phyloP scores from a whole-genome alignment of 352 stramenopile species.

The Phytophthora macrochlamydospora region DNA sequence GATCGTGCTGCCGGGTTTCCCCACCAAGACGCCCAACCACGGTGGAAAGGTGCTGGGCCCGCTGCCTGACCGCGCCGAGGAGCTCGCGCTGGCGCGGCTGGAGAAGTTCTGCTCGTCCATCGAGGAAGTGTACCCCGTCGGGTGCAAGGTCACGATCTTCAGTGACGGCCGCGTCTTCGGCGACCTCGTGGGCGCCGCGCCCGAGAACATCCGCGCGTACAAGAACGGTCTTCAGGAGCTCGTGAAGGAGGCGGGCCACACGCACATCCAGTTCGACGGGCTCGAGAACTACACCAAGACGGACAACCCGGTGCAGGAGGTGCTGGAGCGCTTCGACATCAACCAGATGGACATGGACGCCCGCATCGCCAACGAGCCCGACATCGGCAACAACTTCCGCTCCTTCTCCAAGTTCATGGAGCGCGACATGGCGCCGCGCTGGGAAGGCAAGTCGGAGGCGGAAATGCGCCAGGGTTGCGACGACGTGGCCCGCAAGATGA shows the following conservation, averaged over 20 bases:
- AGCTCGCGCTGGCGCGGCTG: constrained; percentile 17
- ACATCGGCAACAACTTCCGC: constrained; percentile 20
- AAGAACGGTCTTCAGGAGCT: constrained; percentile 15
- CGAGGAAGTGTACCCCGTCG: constrained; percentile 16
- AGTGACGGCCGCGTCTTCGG: constrained; percentile 24
- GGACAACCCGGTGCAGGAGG: constrained; percentile 17
- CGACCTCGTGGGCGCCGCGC: constrained; percentile 18
- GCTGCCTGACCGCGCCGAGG: constrained; percentile 19
- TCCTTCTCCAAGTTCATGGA: constrained; percentile 28
- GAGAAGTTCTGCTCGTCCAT: constrained; percentile 24
- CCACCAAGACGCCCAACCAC: constrained; percentile 24
- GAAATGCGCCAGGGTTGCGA: constrained; percentile 18
- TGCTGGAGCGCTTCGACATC: constrained; percentile 21
- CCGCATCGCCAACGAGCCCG: constrained; percentile 18
- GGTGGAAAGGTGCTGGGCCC: constrained; percentile 21
- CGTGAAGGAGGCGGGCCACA: constrained; percentile 20
- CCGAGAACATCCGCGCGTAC: constrained; percentile 13
- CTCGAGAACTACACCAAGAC: constrained; percentile 30
- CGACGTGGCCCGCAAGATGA: constrained; percentile 26
- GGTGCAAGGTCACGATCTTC: constrained; percentile 25
- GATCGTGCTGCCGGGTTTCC: constrained; percentile 21
- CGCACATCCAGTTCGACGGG: constrained; percentile 23
- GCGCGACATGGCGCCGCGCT: constrained; percentile 17
- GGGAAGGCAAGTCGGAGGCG: constrained; percentile 15
- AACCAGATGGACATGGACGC: constrained; percentile 23